These are phyloP conservation scores for Aspergillus avenaceus DNA, from an alignment of 495 filamentous ascomycete genomes.

Conservation along the genomic window DNA sequence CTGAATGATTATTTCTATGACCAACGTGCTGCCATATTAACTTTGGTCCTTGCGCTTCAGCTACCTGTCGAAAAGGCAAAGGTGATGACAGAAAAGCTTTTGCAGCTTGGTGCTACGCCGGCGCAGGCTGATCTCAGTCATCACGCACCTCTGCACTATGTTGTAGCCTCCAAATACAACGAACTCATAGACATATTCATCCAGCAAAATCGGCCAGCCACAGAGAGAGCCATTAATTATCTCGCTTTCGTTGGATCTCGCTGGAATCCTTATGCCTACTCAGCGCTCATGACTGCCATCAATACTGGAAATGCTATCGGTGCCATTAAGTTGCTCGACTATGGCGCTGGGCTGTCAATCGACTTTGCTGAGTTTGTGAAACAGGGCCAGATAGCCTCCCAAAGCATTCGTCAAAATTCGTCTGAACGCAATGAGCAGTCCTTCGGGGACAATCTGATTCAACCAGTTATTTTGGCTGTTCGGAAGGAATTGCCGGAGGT, in stretches of 20 bases:
- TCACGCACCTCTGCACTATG: constrained; percentile 58
- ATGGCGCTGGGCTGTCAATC: constrained; percentile 37
- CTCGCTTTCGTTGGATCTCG: constrained; percentile 22
- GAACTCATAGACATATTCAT: constrained; percentile 56
- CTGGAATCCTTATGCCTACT: constrained; percentile 15
- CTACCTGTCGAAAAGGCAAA: constrained; percentile 54
- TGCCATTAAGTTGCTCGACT: constrained; percentile 40
- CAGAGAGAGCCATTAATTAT: constrained; percentile 62
- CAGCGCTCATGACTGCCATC: constrained; percentile 46
- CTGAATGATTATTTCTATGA: constrained; percentile 37
- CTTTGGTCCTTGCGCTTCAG: constrained; percentile 55
- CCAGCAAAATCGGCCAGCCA: constrained; percentile 55
- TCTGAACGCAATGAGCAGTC: constrained; percentile 34
- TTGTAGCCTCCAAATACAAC: constrained; percentile 32
- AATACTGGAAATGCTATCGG: constrained; percentile 22
- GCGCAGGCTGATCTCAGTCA: constrained; percentile 64
- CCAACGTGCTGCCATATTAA: constrained; percentile 56
- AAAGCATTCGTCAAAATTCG: constrained; percentile 8
- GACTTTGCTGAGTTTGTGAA: constrained; percentile 40
- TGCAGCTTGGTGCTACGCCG: constrained; percentile 67
- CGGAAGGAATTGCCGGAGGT: constrained; percentile 42
- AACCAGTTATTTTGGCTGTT: constrained; percentile 60
- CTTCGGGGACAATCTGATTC: constrained; percentile 37
- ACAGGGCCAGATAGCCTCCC: constrained; percentile 16
- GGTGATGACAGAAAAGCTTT: constrained; percentile 54